These are phyloP conservation scores for Vanderwaltozyma polyspora DNA, from an alignment of 805 yeast species.

Conservation along the genomic window DNA sequence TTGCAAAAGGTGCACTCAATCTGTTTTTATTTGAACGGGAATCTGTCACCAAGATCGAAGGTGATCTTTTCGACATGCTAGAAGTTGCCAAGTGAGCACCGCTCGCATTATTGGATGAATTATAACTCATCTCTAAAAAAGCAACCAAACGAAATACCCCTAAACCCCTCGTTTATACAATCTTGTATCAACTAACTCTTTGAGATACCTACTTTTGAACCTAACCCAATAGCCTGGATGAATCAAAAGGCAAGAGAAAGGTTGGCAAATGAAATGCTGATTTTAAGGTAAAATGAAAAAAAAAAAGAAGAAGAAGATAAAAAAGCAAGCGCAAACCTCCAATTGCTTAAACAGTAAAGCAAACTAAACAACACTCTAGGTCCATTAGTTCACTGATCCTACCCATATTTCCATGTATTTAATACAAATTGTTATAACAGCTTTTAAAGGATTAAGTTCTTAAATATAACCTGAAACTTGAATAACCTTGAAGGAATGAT, in stretches of 20 bases:
- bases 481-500: no score
- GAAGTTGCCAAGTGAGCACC: neutral
- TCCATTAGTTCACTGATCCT: no score
- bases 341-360: no score
- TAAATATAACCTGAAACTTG: no score
- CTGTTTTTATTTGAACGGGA: constrained; percentile 51
- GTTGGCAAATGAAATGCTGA: neutral
- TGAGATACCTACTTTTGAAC: no score
- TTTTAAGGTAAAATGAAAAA: neutral
- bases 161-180: neutral
- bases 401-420: no score
- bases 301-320: no score
- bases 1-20: constrained; percentile 65
- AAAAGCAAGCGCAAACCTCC: no score
- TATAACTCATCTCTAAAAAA: constrained; percentile 2
- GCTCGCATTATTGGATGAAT: neutral
- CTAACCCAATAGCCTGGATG: no score
- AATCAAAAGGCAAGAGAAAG: neutral
- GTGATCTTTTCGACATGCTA: constrained; percentile 58
- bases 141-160: neutral
- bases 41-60: constrained; percentile 89
- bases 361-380: no score
- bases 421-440: no score
- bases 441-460: no score
- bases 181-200: neutral